A percentile compares a stretch with the other conserved stretches of the same genome.
These are phyloP conservation scores for Sugiyamaella paludigena DNA, from an alignment of 1,139 yeast genomes.

Conservation along the genomic window DNA sequence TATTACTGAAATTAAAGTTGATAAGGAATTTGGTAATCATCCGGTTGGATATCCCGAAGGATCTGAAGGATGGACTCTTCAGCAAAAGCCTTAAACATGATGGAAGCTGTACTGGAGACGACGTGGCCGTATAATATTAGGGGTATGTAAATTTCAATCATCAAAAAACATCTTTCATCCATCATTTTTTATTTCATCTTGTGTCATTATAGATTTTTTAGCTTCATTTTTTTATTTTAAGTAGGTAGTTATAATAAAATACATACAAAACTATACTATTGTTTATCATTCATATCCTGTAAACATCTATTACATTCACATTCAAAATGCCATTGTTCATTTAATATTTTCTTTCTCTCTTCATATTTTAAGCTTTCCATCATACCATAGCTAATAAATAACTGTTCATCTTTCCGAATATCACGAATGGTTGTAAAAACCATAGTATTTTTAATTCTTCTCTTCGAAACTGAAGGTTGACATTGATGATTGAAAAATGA, in stretches of 20 bases:
- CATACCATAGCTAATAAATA: conserved; percentile 64
- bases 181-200: background rate
- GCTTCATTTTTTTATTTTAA: no score
- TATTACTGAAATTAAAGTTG: background rate
- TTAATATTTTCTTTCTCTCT: conserved; percentile 46
- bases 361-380: conserved; percentile 44
- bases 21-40: background rate
- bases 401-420: conserved; percentile 47
- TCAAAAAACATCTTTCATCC: no score
- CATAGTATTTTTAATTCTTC: conserved; percentile 39
- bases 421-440: conserved; percentile 37
- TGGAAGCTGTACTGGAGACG: no score
- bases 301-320: conserved; percentile 55
- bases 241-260: background rate
- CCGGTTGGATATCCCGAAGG: background rate
- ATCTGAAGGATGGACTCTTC: background rate
- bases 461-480: conserved; percentile 47
- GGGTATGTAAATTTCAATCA: no score
- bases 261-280: background rate
- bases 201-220: background rate
- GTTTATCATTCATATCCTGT: background rate
- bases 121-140: no score
- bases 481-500: conserved; percentile 71
- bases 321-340: conserved; percentile 59
- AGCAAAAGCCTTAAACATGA: background rate